These are phyloP conservation scores for Xylaria polymorpha DNA, from an alignment of 2,329 filamentous ascomycete genomes.

Conservation along the genomic window DNA sequence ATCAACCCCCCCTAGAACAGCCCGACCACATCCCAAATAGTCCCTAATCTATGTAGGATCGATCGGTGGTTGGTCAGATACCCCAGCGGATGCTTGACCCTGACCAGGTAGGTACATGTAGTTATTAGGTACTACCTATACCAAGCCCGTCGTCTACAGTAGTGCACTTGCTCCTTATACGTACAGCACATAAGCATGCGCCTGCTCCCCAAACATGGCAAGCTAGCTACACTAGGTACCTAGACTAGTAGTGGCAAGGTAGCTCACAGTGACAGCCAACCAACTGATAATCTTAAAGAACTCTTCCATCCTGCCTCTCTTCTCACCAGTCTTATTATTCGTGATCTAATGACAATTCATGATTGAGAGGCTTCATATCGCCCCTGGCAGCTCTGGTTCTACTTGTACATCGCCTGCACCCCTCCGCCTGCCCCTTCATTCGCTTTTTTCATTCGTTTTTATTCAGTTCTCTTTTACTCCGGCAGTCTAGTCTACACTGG, in stretches of 20 bases:
- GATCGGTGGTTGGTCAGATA: conserved; percentile 27
- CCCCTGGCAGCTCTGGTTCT: conserved; percentile 17
- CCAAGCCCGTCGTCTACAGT: too few species aligned
- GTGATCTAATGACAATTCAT: conserved; percentile 20
- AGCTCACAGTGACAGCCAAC: conserved; percentile 13
- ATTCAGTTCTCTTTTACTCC: conserved; percentile 15
- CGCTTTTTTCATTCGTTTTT: conserved; percentile 23
- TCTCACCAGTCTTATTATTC: conserved; percentile 18
- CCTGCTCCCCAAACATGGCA: background rate
- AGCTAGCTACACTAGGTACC: background rate
- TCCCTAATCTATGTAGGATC: conserved; percentile 9
- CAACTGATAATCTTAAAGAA: conserved; percentile 31
- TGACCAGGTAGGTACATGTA: background rate
- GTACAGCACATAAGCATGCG: background rate
- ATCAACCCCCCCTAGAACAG: conserved; percentile 23
- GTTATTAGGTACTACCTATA: too few species aligned
- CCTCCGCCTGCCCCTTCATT: conserved; percentile 15
- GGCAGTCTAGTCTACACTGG: conserved; percentile 20
- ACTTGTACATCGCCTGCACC: conserved; percentile 15
- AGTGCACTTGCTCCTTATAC: background rate
- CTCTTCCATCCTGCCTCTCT: conserved; percentile 15
- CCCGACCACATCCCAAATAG: conserved; percentile 4
- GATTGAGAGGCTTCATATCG: conserved; percentile 11
- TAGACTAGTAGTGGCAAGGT: background rate
- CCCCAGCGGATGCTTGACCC: conserved; percentile 7